A percentile compares a stretch with the other conserved stretches of the same genome.
Conservation (phyloP, 75 land plant species). For the Pinus albicaulis region DNA sequence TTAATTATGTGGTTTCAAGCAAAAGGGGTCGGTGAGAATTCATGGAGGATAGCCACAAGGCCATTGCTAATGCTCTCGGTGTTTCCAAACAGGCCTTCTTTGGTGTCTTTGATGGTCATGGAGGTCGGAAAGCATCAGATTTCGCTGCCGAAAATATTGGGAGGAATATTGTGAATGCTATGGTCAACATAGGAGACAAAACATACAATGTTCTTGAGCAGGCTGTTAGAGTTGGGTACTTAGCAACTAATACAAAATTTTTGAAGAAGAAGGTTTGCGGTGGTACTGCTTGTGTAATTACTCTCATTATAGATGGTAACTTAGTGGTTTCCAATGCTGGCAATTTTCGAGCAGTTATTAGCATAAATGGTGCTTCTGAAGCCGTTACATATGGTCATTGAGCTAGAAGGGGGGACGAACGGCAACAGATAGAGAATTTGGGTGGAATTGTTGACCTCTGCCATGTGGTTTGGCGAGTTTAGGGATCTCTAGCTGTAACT, state of each 20-base stretch:
- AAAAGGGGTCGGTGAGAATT: slow-evolving; percentile 61
- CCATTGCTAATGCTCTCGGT: slow-evolving; percentile 34
- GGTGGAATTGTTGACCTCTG: too few species aligned
- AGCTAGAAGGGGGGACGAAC: too few species aligned
- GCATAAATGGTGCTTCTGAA: too few species aligned
- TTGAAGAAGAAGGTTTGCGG: slow-evolving; percentile 9
- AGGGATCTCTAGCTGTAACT: slow-evolving; percentile 48
- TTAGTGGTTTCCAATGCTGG: too few species aligned
- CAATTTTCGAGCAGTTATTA: too few species aligned
- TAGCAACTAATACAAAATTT: slow-evolving; percentile 62
- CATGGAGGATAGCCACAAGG: slow-evolving; percentile 57
- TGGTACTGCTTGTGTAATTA: too few species aligned
- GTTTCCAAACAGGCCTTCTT: slow-evolving; percentile 61
- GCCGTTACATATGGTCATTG: too few species aligned
- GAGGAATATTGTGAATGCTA: slow-evolving; percentile 36
- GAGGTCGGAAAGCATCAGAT: slow-evolving; percentile 70
- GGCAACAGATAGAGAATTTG: too few species aligned
- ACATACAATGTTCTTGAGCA: slow-evolving; percentile 17
- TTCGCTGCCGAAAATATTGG: slow-evolving; percentile 62
- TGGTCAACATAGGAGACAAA: slow-evolving; percentile 15
- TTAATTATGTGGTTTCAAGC: slow-evolving; percentile 40
- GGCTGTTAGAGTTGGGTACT: slow-evolving; percentile 58
- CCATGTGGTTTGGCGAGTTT: slow-evolving; percentile 31
- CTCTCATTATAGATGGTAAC: too few species aligned
- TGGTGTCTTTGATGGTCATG: slow-evolving; percentile 90